These are phyloP conservation scores for Dothiorella sarmentorum DNA, from an alignment of 2,329 filamentous ascomycete species.

Conservation along the genomic window DNA sequence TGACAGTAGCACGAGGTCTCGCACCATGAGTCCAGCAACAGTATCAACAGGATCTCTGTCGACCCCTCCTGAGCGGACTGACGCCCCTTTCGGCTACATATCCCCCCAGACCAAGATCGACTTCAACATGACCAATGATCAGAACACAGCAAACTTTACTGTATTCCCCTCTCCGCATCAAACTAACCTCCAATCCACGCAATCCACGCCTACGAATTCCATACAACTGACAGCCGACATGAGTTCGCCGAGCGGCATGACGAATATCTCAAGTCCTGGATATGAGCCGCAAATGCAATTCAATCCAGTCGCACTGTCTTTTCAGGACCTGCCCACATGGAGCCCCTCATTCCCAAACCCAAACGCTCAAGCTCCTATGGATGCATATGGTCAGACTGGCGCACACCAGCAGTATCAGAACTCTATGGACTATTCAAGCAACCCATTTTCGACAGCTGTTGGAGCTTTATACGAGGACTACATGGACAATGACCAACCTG, in stretches of 20 bases:
- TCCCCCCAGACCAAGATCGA: constrained; percentile 30
- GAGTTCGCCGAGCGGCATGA: constrained; percentile 2
- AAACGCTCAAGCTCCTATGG: constrained; percentile 29
- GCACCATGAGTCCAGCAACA: constrained; percentile 44
- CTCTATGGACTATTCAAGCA: background rate
- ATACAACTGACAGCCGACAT: background rate
- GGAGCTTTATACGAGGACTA: constrained; percentile 31
- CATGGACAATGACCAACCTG: constrained; percentile 46
- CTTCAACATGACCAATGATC: constrained; percentile 22
- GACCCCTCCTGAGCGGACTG: constrained; percentile 34
- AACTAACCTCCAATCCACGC: constrained; percentile 25
- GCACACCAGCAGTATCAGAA: constrained; percentile 21
- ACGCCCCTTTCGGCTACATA: constrained; percentile 38
- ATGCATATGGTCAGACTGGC: constrained; percentile 27
- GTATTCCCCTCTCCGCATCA: constrained; percentile 23
- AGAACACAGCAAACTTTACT: constrained; percentile 25
- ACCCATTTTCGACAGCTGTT: background rate
- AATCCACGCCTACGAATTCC: constrained; percentile 23
- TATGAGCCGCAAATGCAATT: constrained; percentile 22
- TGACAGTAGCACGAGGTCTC: constrained; percentile 42
- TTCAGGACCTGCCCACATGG: constrained; percentile 37
- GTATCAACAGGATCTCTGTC: constrained; percentile 37
- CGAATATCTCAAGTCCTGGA: background rate
- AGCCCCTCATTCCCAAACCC: constrained; percentile 35
- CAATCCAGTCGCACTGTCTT: constrained; percentile 34